Evolutionary conservation across 2,329 filamentous ascomycete genomes (phyloP), one percentile per base, ranked within the genome.

Genomic region (Neopestalotiopsis clavispora): DNA sequence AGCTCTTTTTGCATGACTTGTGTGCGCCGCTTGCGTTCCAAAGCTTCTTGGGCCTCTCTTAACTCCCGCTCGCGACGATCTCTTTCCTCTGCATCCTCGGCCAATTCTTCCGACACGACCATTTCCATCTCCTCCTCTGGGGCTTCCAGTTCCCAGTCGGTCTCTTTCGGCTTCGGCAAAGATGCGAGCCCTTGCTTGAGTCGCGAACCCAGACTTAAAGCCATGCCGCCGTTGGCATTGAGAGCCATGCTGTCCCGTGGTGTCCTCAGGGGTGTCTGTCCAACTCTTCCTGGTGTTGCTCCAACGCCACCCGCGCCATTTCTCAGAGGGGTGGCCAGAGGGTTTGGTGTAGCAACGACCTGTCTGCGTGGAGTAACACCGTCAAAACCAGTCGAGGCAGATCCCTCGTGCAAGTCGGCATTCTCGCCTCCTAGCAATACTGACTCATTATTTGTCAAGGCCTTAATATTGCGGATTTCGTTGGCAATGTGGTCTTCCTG

Each of bases 401-500:
- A 83, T 5, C 94, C 94, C 76, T 97, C 93, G 69, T 94, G 89
- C 12, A 99, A 85, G 58, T 94, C 93, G 0, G 94, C 95, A 75
- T 98, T 98, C 73, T 99, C 96, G 14, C 95, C 96, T 70, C 96
- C 96, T 0, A 99, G 85, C 9, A 99, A 84, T 10, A 94, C 97
- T 23, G 96, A 98, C 75, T 98, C 93, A 0, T 95, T 98, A 77
- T 97, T 93, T 0, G 94, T 98, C 65, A 98, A 84, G 7, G 96
- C 94, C 72, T 93, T 90, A 62, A 98, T 97, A 78, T 99, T 98
- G 69, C 91, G 90, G 71, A 98, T 95, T 80, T 99, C 96, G 78
- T 98, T 99, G 72, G 95, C 94, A 69, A 99, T 96, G 73, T 94
- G 92, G 76, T 99, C 96, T 78, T 99, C 95, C 78, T 97, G 94